Percentiles rank a stretch among this genome's conserved stretches.
Evolutionary conservation across 2,329 filamentous ascomycete species (phyloP).

Genomic region (Diplodia mutila): DNA sequence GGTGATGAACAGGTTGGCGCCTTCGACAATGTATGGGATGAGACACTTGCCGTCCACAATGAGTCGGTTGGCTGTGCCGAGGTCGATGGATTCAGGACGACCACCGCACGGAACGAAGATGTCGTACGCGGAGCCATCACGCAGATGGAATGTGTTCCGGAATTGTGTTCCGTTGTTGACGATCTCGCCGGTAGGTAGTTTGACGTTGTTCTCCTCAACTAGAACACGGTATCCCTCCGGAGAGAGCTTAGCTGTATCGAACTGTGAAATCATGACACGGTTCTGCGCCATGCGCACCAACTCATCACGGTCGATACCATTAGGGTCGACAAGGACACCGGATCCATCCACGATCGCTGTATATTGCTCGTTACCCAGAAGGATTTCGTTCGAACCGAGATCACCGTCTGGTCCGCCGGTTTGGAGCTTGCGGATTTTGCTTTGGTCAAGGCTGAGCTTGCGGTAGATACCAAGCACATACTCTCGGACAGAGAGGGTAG

Average conservation of each 20-base stretch:
- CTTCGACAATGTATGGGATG: constrained; percentile 95
- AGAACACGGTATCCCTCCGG: constrained; percentile 87
- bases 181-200: constrained; percentile 82
- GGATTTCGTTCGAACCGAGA: constrained; percentile 95
- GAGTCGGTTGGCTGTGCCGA: constrained; percentile 82
- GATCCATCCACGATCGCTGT: constrained; percentile 94
- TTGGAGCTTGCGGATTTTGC: constrained; percentile 88
- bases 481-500: constrained; percentile 91
- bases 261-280: constrained; percentile 87
- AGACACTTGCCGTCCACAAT: constrained; percentile 86
- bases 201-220: constrained; percentile 87
- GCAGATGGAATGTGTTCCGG: constrained; percentile 96
- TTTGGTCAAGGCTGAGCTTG: constrained; percentile 87
- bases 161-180: constrained; percentile 91
- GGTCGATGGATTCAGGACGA: constrained; percentile 93
- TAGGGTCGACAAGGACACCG: constrained; percentile 90
- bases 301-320: constrained; percentile 84
- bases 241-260: constrained; percentile 83
- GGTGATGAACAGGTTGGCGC: constrained; percentile 97
- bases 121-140: constrained; percentile 71
- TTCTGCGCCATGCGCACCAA: constrained; percentile 81
- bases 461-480: constrained; percentile 97
- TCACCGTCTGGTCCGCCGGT: constrained; percentile 97
- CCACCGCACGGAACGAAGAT: constrained; percentile 95
- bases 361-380: constrained; percentile 95